phyloP scores from a whole-genome alignment of 768 basidiomycete species.

The Lactarius trivialis region DNA sequence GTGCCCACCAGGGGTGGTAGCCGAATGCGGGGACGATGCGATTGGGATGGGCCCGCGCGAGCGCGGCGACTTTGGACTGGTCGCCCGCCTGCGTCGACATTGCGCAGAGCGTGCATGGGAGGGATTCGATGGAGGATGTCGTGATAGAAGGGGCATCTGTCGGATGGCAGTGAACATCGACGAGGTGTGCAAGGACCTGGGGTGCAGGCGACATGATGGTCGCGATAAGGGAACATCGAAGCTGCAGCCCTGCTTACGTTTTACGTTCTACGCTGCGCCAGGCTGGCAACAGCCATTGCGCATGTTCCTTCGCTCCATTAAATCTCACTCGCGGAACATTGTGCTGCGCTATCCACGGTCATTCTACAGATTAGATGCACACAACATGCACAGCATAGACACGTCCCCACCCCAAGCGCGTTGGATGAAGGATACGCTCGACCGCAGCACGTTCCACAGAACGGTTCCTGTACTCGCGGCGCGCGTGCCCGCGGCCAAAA shows the following conservation, averaged over 20 bases:
- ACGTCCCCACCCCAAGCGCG: conserved; percentile 43
- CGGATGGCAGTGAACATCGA: conserved; percentile 91
- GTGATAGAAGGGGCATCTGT: conserved; percentile 56
- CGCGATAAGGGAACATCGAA: not conserved
- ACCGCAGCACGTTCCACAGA: conserved; percentile 59
- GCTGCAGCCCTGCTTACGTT: not conserved
- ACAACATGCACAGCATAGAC: conserved; percentile 24
- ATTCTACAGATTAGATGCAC: not conserved
- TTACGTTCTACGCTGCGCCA: not conserved
- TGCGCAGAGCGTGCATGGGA: conserved; percentile 69
- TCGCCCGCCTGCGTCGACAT: conserved; percentile 68
- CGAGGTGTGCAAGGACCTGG: conserved; percentile 56
- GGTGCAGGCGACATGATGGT: conserved; percentile 25
- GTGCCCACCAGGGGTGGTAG: conserved; percentile 91
- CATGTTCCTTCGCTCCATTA: conserved; percentile 2
- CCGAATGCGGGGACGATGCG: conserved; percentile 88
- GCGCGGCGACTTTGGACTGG: conserved; percentile 61
- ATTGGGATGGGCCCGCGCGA: conserved; percentile 54
- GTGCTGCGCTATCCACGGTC: not conserved
- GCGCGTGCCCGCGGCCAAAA: conserved; percentile 50
- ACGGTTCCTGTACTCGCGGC: conserved; percentile 62
- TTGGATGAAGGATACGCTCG: conserved; percentile 47
- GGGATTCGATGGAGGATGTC: conserved; percentile 41
- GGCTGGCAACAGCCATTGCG: not conserved
- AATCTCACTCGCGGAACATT: not conserved